Percentiles rank a stretch among this genome's conserved stretches.
phyloP scores from a whole-genome alignment of 441 rosid species.

The Arabidopsis hybrid region DNA sequence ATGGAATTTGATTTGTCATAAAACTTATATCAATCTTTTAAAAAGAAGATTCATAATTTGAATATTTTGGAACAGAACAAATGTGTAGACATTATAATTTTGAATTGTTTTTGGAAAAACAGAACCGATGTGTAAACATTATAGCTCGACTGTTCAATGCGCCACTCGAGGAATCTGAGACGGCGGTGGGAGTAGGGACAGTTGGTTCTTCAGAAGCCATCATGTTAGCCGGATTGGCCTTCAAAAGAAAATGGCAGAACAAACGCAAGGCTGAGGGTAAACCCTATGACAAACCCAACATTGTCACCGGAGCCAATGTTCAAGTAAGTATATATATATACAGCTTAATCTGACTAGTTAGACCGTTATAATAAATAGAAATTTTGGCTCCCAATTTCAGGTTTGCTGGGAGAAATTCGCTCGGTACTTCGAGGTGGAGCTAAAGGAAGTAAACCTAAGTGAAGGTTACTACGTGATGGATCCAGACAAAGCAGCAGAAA shows the following conservation, averaged over 20 bases:
- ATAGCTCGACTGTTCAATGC: constrained; percentile 49
- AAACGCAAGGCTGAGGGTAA: constrained; percentile 56
- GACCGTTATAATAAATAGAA: too few species aligned
- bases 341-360: too few species aligned
- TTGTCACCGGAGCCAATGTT: constrained; percentile 64
- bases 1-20: neutral
- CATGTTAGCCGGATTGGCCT: constrained; percentile 61
- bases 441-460: constrained; percentile 83
- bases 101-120: constrained; percentile 7
- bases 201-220: constrained; percentile 57
- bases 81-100: too few species aligned
- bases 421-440: constrained; percentile 89
- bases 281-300: constrained; percentile 60
- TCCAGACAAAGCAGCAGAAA: constrained; percentile 80
- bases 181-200: constrained; percentile 50
- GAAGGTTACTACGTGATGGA: constrained; percentile 96
- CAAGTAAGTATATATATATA: constrained; percentile 42
- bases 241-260: constrained; percentile 63
- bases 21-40: neutral
- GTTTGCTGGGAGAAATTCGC: constrained; percentile 99
- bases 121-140: constrained; percentile 59
- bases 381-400: constrained; percentile 19
- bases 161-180: constrained; percentile 46
- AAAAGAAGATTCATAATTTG: neutral
- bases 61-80: too few species aligned